These are phyloP conservation scores for Ascochyta koolunga DNA, from an alignment of 2,329 filamentous ascomycete genomes.

Conservation along the genomic window DNA sequence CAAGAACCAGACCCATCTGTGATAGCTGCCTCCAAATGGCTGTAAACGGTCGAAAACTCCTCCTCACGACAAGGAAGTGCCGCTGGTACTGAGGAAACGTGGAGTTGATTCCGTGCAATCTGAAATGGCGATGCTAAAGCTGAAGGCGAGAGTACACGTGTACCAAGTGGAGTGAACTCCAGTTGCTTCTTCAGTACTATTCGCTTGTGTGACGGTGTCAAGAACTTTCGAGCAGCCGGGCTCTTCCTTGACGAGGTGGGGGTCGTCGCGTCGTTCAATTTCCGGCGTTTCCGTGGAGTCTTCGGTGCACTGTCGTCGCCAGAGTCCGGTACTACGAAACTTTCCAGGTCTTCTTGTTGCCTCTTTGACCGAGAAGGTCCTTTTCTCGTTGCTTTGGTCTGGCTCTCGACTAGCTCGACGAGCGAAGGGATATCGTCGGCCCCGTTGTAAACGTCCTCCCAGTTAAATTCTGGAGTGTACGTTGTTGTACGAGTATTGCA, in stretches of 20 bases:
- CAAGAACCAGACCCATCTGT: slow-evolving; percentile 91
- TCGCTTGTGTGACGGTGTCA: slow-evolving; percentile 69
- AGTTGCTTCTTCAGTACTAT: slow-evolving; percentile 84
- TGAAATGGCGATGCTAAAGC: slow-evolving; percentile 87
- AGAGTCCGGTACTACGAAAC: slow-evolving; percentile 53
- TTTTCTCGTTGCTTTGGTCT: slow-evolving; percentile 75
- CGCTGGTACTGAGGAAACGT: slow-evolving; percentile 90
- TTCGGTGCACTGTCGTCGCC: slow-evolving; percentile 50
- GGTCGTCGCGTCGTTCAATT: slow-evolving; percentile 51
- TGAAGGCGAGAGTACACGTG: slow-evolving; percentile 78
- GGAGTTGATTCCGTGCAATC: slow-evolving; percentile 83
- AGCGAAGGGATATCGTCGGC: slow-evolving; percentile 69
- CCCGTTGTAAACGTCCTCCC: slow-evolving; percentile 84
- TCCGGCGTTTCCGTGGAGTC: slow-evolving; percentile 57
- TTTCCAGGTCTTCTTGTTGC: slow-evolving; percentile 47
- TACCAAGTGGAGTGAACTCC: slow-evolving; percentile 95
- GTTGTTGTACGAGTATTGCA: slow-evolving; percentile 87
- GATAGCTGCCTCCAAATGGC: slow-evolving; percentile 92
- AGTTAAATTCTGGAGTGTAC: slow-evolving; percentile 90
- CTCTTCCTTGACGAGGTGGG: slow-evolving; percentile 54
- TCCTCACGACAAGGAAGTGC: slow-evolving; percentile 89
- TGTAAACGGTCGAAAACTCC: slow-evolving; percentile 91
- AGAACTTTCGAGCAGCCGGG: slow-evolving; percentile 59
- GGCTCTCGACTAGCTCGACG: slow-evolving; percentile 69
- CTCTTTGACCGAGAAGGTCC: slow-evolving; percentile 44